Percentiles rank a stretch among this genome's conserved stretches.
phyloP scores from a whole-genome alignment of 257 asterid species.

The Solanum sejunctum region DNA sequence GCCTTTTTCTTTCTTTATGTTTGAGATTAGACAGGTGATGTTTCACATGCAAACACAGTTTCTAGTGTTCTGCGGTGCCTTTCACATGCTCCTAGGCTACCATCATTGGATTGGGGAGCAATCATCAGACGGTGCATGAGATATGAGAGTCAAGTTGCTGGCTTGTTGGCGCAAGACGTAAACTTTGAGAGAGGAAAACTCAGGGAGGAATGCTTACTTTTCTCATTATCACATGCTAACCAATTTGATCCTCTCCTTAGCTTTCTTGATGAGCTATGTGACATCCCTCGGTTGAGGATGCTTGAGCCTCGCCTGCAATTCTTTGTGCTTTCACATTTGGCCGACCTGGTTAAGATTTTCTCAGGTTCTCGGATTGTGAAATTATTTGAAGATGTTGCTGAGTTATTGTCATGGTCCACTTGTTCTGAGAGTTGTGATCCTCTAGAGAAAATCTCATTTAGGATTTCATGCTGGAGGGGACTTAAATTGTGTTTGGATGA shows the following conservation, averaged over 20 bases:
- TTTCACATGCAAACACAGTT: constrained; percentile 27
- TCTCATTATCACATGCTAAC: constrained; percentile 58
- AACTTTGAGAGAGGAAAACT: constrained; percentile 40
- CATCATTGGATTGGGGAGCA: constrained; percentile 76
- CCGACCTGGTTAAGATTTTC: constrained; percentile 56
- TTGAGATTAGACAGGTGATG: constrained; percentile 38
- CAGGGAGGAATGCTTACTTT: constrained; percentile 72
- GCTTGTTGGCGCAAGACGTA: constrained; percentile 17
- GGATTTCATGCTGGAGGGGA: constrained; percentile 92
- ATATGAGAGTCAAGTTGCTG: constrained; percentile 49
- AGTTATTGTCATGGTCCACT: constrained; percentile 35
- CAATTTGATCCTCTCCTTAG: constrained; percentile 60
- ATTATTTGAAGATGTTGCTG: constrained; percentile 59
- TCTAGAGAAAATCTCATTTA: constrained; percentile 37
- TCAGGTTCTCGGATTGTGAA: constrained; percentile 54
- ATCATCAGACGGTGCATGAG: constrained; percentile 68
- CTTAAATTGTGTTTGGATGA: constrained; percentile 46
- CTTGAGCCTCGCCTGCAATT: constrained; percentile 78
- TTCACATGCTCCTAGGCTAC: constrained; percentile 72
- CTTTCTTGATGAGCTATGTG: constrained; percentile 77
- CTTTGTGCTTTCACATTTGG: constrained; percentile 55
- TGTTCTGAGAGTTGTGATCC: constrained; percentile 34
- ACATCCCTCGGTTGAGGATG: constrained; percentile 60
- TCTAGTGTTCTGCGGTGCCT: constrained; percentile 59
- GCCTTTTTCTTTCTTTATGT: not conserved